phyloP scores from a whole-genome alignment of 345 rosid genomes.

The Rhizophora mangle region DNA sequence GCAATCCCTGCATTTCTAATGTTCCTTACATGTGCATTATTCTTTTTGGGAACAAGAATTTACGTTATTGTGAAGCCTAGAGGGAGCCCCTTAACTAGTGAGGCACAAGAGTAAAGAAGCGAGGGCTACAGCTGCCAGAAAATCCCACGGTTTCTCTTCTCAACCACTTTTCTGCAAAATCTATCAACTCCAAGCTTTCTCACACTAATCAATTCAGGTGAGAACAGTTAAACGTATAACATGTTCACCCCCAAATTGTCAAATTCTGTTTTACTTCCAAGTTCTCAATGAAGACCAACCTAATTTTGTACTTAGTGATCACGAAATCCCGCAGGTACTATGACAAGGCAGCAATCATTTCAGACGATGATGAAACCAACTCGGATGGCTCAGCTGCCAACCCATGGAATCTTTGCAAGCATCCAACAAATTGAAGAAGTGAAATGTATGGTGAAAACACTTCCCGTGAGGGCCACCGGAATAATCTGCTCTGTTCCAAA shows the following conservation, averaged over 20 bases:
- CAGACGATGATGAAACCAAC: slow-evolving; percentile 37
- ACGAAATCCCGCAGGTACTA: slow-evolving; percentile 34
- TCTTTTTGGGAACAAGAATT: slow-evolving; percentile 34
- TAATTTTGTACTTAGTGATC: background rate
- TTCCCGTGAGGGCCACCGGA: slow-evolving; percentile 59
- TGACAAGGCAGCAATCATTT: slow-evolving; percentile 59
- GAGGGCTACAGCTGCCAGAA: slow-evolving; percentile 15
- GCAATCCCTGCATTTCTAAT: slow-evolving; percentile 37
- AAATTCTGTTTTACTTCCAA: no score
- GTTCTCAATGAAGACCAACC: no score
- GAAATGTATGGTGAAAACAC: slow-evolving; percentile 50
- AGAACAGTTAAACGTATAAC: background rate
- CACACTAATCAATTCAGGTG: slow-evolving; percentile 32
- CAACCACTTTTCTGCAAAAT: slow-evolving; percentile 20
- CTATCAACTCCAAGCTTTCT: slow-evolving; percentile 28
- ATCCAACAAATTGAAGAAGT: slow-evolving; percentile 57
- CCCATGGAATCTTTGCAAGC: slow-evolving; percentile 69
- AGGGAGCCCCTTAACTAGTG: slow-evolving; percentile 38
- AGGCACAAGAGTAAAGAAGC: slow-evolving; percentile 30
- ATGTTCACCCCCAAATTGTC: background rate
- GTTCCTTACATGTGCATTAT: slow-evolving; percentile 33
- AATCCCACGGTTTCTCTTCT: slow-evolving; percentile 15
- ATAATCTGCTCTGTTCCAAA: slow-evolving; percentile 38
- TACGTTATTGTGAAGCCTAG: slow-evolving; percentile 39
- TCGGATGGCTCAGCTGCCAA: slow-evolving; percentile 44